Evolutionary conservation across 2,329 filamentous ascomycete species (phyloP).

Genomic region (Fusarium palustre): DNA sequence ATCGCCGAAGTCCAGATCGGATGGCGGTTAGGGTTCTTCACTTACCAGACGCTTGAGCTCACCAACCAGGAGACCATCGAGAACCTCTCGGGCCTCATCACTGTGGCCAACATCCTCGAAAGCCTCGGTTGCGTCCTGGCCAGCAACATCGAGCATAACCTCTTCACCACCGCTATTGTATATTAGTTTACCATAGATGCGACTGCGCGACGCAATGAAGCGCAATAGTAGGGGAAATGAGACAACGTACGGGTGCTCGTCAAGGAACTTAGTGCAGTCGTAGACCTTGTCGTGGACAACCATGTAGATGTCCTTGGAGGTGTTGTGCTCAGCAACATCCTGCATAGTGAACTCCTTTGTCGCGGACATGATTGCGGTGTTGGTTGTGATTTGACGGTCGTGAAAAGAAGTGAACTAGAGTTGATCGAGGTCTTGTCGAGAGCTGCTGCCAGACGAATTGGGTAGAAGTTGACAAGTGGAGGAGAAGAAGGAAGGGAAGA

Average conservation of each 20-base stretch:
- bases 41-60: slow-evolving; percentile 83
- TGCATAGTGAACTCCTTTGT: slow-evolving; percentile 75
- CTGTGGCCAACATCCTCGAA: slow-evolving; percentile 99
- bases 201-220: slow-evolving; percentile 7
- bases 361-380: slow-evolving; percentile 48
- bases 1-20: not conserved
- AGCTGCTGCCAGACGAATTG: slow-evolving; percentile 27
- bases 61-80: slow-evolving; percentile 80
- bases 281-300: slow-evolving; percentile 98
- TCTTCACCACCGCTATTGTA: slow-evolving; percentile 89
- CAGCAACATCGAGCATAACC: slow-evolving; percentile 94
- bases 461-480: slow-evolving; percentile 12
- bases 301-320: slow-evolving; percentile 93
- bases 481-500: slow-evolving; percentile 16
- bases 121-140: slow-evolving; percentile 95
- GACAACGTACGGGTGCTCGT: slow-evolving; percentile 87
- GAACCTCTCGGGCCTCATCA: slow-evolving; percentile 96
- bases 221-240: slow-evolving; percentile 1
- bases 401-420: slow-evolving; percentile 14
- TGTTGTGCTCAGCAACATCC: slow-evolving; percentile 86
- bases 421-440: slow-evolving; percentile 19
- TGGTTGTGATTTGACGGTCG: slow-evolving; percentile 20
- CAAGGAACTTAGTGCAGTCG: slow-evolving; percentile 87
- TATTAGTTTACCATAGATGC: slow-evolving; percentile 32
- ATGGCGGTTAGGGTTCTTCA: not conserved